Percentiles rank a stretch among this genome's conserved stretches.
Evolutionary conservation across 2,329 filamentous ascomycete genomes (phyloP).

Genomic region (Alternaria sp.): DNA sequence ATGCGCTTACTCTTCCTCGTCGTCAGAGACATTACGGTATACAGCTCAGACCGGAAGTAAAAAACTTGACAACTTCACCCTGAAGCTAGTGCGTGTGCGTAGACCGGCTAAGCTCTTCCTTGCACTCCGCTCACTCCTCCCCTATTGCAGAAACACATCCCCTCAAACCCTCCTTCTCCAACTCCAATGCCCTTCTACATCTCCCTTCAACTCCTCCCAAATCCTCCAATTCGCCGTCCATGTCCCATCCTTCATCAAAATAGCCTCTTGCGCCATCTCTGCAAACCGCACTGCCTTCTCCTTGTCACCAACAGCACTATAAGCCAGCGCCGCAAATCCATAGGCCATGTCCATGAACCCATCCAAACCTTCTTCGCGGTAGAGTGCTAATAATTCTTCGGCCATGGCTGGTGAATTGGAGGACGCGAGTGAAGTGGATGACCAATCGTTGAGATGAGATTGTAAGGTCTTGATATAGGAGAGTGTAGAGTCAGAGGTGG

Average conservation of each 20-base stretch:
- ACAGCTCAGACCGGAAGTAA: too few relatives aligned
- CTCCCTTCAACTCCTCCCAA: constrained; percentile 40
- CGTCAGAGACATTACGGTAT: too few relatives aligned
- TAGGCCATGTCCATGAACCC: constrained; percentile 54
- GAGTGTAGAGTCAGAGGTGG: constrained; percentile 45
- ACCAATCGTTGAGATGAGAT: constrained; percentile 44
- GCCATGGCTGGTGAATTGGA: constrained; percentile 34
- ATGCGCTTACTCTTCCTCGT: too few relatives aligned
- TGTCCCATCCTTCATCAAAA: constrained; percentile 51
- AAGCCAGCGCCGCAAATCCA: constrained; percentile 53
- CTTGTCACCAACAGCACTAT: constrained; percentile 45
- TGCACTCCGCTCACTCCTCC: too few relatives aligned
- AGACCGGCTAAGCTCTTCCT: too few relatives aligned
- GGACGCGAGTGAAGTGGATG: constrained; percentile 15
- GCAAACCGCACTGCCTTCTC: constrained; percentile 47
- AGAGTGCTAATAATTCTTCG: constrained; percentile 47
- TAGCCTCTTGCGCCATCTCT: constrained; percentile 44
- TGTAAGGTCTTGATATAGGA: constrained; percentile 45
- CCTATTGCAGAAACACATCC: too few relatives aligned
- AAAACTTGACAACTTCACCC: too few relatives aligned
- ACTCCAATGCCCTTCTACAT: constrained; percentile 18
- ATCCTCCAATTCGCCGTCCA: constrained; percentile 45
- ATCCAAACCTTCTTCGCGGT: constrained; percentile 50
- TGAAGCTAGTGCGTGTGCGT: too few relatives aligned
- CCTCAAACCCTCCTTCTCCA: constrained; percentile 10